These are phyloP conservation scores for Bryum argenteum DNA, from an alignment of 225 moss, liverwort and hornwort genomes.

Conservation along the genomic window DNA sequence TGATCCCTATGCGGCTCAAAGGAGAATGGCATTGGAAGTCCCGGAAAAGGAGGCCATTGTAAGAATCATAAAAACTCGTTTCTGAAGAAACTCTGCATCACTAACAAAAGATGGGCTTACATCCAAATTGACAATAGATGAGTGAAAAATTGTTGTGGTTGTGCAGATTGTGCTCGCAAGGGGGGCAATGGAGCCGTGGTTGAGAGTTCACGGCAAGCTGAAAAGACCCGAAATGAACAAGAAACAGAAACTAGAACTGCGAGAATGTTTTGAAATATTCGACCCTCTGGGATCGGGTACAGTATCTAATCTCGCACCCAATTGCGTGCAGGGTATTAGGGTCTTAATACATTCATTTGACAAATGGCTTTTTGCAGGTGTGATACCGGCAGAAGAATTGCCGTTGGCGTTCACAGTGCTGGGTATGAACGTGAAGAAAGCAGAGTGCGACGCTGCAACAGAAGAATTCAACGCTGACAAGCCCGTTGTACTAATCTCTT, in stretches of 20 bases:
- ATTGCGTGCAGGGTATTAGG: not conserved
- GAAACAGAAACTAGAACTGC: conserved; percentile 72
- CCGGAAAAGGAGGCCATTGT: conserved; percentile 26
- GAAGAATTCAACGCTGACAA: conserved; percentile 51
- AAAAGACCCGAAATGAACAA: conserved; percentile 76
- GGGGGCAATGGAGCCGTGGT: conserved; percentile 58
- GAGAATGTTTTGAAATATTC: conserved; percentile 83
- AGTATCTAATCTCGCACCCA: not conserved
- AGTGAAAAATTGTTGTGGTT: not conserved
- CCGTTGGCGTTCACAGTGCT: conserved; percentile 72
- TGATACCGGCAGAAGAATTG: conserved; percentile 66
- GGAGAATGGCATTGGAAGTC: conserved; percentile 23
- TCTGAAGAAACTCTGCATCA: too few species aligned
- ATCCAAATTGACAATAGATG: too few species aligned
- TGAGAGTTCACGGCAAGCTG: conserved; percentile 74
- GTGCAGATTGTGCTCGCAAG: conserved; percentile 64
- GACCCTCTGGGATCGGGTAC: conserved; percentile 70
- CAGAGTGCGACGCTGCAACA: conserved; percentile 66
- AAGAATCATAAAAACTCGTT: not conserved
- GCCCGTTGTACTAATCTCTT: conserved; percentile 18
- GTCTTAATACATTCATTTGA: conserved; percentile 9
- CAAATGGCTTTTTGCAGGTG: conserved; percentile 43
- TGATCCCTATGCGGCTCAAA: conserved; percentile 24
- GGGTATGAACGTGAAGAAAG: conserved; percentile 62
- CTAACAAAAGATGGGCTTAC: too few species aligned